These are phyloP conservation scores for Nicotiana attenuata DNA, from an alignment of 257 asterid genomes.

Conservation along the genomic window DNA sequence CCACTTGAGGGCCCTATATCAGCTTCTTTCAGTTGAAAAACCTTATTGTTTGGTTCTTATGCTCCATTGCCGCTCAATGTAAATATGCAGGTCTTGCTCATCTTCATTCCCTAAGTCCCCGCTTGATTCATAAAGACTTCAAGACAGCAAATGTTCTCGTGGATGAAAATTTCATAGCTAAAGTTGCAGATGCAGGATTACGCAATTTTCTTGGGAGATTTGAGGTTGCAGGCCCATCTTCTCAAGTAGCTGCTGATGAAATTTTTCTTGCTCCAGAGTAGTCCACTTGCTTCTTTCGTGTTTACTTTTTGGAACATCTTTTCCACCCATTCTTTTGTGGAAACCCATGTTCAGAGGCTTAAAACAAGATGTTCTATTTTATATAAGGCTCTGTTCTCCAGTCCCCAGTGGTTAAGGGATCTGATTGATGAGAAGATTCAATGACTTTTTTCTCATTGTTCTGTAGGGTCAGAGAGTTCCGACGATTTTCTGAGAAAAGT, in stretches of 20 bases:
- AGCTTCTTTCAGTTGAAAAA: neutral
- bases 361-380: neutral
- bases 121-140: slow-evolving; percentile 85
- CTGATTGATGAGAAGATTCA: slow-evolving; percentile 1
- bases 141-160: slow-evolving; percentile 89
- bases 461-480: slow-evolving; percentile 79
- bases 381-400: slow-evolving; percentile 13
- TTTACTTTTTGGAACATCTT: neutral
- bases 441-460: slow-evolving; percentile 1
- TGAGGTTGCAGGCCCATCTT: slow-evolving; percentile 74
- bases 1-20: slow-evolving; percentile 6
- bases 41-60: slow-evolving; percentile 4
- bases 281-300: slow-evolving; percentile 19
- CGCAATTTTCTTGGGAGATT: slow-evolving; percentile 85
- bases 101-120: slow-evolving; percentile 84
- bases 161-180: slow-evolving; percentile 83
- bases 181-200: slow-evolving; percentile 90
- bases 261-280: slow-evolving; percentile 90
- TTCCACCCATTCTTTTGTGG: neutral
- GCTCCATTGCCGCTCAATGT: slow-evolving; percentile 14
- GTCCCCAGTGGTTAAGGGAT: neutral
- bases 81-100: slow-evolving; percentile 62
- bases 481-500: slow-evolving; percentile 83
- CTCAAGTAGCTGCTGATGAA: slow-evolving; percentile 52
- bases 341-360: neutral